Percentiles rank a stretch among this genome's conserved stretches.
phyloP scores from a whole-genome alignment of 1,139 yeast species.

The Zygosaccharomyces pseudobailii region DNA sequence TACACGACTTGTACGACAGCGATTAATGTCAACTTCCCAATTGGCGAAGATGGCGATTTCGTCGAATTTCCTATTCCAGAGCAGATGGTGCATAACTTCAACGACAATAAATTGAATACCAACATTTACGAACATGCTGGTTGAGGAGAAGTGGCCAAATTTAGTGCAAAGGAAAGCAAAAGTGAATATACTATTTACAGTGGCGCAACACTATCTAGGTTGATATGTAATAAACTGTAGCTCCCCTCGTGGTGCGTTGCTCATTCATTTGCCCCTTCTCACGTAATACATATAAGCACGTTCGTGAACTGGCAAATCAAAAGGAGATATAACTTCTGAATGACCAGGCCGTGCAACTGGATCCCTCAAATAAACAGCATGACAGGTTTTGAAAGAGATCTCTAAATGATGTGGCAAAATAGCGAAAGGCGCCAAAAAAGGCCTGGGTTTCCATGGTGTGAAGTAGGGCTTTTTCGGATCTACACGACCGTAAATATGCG shows the following conservation, averaged over 20 bases:
- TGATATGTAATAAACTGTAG: not conserved
- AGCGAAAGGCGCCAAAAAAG: slow-evolving; percentile 88
- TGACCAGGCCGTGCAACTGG: slow-evolving; percentile 98
- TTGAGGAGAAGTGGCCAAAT: slow-evolving; percentile 22
- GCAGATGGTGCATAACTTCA: slow-evolving; percentile 66
- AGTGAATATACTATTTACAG: slow-evolving; percentile 13
- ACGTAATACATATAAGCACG: slow-evolving; percentile 94
- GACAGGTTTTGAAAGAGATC: slow-evolving; percentile 84
- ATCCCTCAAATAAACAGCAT: slow-evolving; percentile 90
- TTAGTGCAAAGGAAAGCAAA: not conserved
- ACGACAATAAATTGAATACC: slow-evolving; percentile 44
- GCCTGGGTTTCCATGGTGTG: slow-evolving; percentile 96
- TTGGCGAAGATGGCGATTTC: slow-evolving; percentile 57
- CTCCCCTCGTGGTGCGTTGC: slow-evolving; percentile 2
- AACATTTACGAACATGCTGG: slow-evolving; percentile 58
- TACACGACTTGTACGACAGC: slow-evolving; percentile 83
- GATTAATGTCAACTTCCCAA: slow-evolving; percentile 75
- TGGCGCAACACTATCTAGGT: slow-evolving; percentile 2
- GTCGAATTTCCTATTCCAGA: slow-evolving; percentile 82
- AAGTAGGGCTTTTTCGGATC: slow-evolving; percentile 77
- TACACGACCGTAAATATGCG: slow-evolving; percentile 65
- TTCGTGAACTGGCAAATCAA: slow-evolving; percentile 77
- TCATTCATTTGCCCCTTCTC: slow-evolving; percentile 57
- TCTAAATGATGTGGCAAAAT: slow-evolving; percentile 89
- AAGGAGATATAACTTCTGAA: slow-evolving; percentile 92